These are phyloP conservation scores for Nannizziopsis arthrosporioides DNA, from an alignment of 2,329 filamentous ascomycete species.

Conservation along the genomic window DNA sequence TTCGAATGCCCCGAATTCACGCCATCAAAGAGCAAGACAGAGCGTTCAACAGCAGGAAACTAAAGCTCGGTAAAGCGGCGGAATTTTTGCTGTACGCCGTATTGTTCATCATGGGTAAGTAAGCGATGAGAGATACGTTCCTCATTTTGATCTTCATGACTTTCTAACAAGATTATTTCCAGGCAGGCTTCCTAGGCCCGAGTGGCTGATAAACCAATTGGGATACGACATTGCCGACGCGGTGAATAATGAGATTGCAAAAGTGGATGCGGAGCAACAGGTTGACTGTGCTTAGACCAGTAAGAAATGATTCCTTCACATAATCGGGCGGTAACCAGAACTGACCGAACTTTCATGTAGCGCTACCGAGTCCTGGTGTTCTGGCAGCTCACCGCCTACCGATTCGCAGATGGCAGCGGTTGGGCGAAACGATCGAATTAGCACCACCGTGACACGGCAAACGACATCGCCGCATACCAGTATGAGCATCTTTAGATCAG, in stretches of 20 bases:
- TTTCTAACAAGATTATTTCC: background rate
- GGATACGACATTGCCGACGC: slow-evolving; percentile 15
- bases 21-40: slow-evolving; percentile 25
- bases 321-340: too few species aligned
- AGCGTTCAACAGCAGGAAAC: slow-evolving; percentile 27
- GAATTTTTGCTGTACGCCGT: slow-evolving; percentile 31
- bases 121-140: background rate
- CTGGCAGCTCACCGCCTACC: too few species aligned
- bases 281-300: too few species aligned
- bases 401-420: too few species aligned
- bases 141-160: background rate
- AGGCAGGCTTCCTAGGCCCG: slow-evolving; percentile 13
- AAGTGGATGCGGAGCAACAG: background rate
- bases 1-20: slow-evolving; percentile 28
- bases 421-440: too few species aligned
- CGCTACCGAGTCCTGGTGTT: too few species aligned
- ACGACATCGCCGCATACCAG: too few species aligned
- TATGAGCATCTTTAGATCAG: too few species aligned
- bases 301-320: too few species aligned
- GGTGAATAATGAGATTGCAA: slow-evolving; percentile 9
- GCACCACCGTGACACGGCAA: too few species aligned
- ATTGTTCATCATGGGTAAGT: slow-evolving; percentile 28
- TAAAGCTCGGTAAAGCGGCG: slow-evolving; percentile 23
- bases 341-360: too few species aligned
- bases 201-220: slow-evolving; percentile 11